Base-by-base conservation (phyloP, 1,139 yeast genomes). In the Scheffersomyces segobiensis region DNA sequence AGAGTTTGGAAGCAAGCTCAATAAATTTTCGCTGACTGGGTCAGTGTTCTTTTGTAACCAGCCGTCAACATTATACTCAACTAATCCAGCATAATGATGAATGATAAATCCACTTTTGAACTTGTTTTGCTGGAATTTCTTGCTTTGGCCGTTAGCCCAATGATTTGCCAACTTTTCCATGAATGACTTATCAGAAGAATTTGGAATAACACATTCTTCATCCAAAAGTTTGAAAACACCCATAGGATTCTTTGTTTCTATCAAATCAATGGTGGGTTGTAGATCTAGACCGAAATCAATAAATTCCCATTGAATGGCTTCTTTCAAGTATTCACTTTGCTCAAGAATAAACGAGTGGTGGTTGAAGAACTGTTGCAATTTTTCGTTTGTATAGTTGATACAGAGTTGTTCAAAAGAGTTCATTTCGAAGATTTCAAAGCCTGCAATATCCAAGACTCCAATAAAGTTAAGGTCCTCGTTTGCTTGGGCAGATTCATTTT, bases 311-410 rank as follows among this genome's bases (percentile, higher is more conserved):
- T 91, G 93, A 59, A 96, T 95, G 64, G 93, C 91, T 75, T 96
- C 99, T 58, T 93, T 85, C 61, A 93, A 77, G 68, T 96, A 96
- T 74, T 96, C 99, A 69, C 93, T 93, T 74, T 96, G 99, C 72
- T 96, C 99, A 51, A 96, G 81, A 17, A 93, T 96, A 77, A 96
- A 96, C 85, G 96, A 93, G 73, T 95, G 98, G 72, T 96, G 99
- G 70, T 96, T 96, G 82, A 96, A 96, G 69, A 93, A 95, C 72
- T 96, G 99, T 73, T 96, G 99, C 53, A 96, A 80, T 70, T 91
- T 93, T 74, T 96, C 99, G 73, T 96, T 96, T 54, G 99, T 95
- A 71, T 91, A 95, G 69, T 96, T 96, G 70, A 96, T 96, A 75
- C 99, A 95, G 52, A 96, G 82, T 74, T 96, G 99, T 72, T 96